Percentiles rank a stretch among this genome's conserved stretches.
phyloP scores from a whole-genome alignment of 164 flowering plant genomes.

The Protea cynaroides region DNA sequence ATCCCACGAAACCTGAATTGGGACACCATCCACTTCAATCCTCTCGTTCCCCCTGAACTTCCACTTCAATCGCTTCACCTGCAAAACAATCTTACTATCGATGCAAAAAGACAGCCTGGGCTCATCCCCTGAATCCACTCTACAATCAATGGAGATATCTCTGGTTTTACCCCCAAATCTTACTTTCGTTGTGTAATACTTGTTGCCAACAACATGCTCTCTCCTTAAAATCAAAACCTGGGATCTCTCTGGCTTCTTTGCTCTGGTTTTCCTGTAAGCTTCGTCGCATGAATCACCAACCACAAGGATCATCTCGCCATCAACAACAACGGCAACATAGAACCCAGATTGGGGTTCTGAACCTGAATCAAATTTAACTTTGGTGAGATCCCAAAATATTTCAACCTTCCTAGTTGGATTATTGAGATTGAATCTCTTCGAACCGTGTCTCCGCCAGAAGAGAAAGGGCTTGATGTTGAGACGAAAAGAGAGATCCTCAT shows the following conservation, averaged over 20 bases:
- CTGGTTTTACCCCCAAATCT: slow-evolving; percentile 49
- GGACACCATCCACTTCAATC: slow-evolving; percentile 52
- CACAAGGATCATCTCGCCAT: slow-evolving; percentile 48
- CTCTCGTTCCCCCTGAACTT: slow-evolving; percentile 79
- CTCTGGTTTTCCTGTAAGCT: slow-evolving; percentile 39
- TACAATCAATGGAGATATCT: slow-evolving; percentile 49
- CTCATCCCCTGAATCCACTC: slow-evolving; percentile 19
- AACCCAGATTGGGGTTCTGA: slow-evolving; percentile 69
- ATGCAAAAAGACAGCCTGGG: slow-evolving; percentile 40
- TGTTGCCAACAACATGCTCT: slow-evolving; percentile 60
- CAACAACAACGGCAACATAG: slow-evolving; percentile 48
- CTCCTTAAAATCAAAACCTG: slow-evolving; percentile 43
- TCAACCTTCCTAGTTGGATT: slow-evolving; percentile 6
- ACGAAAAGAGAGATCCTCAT: slow-evolving; percentile 21
- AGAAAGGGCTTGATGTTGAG: slow-evolving; percentile 54
- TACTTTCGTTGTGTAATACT: slow-evolving; percentile 45
- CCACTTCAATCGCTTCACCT: slow-evolving; percentile 66
- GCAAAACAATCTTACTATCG: slow-evolving; percentile 42
- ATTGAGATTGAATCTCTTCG: slow-evolving; percentile 29
- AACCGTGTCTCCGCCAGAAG: slow-evolving; percentile 66
- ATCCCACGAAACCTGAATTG: slow-evolving; percentile 77
- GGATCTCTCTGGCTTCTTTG: slow-evolving; percentile 15
- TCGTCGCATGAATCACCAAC: slow-evolving; percentile 50
- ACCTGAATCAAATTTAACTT: slow-evolving; percentile 49
- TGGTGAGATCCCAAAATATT: slow-evolving; percentile 56